Base-by-base conservation (phyloP, 2,329 filamentous ascomycete species). In the Biscogniauxia sp. region DNA sequence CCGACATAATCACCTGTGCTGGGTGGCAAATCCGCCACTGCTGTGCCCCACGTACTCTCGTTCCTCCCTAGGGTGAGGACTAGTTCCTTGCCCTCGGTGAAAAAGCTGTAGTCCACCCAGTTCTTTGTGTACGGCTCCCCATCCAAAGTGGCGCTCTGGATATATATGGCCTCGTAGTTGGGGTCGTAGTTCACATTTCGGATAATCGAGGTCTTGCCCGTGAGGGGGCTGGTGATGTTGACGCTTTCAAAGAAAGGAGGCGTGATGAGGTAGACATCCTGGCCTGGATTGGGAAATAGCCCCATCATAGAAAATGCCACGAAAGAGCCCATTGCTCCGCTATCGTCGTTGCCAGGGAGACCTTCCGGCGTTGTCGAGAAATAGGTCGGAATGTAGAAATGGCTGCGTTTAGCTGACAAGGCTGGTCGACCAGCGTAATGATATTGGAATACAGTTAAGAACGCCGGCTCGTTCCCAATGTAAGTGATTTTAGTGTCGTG, bases 321-420 rank as follows among this genome's bases (percentile, higher is more conserved):
- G 61, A 90, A 91, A 0, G 82, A 83, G 19, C 87, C 88, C 87
- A 91, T 90, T 0, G 88, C 86, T 3, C 88, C 88, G 53, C 81
- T 83, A 70, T 91, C 88, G 61, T 91, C 88, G 69, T 91, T 91
- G 0, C 88, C 89, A 0, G 88, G 87, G 7, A 91, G 82, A 0
- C 88, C 88, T 1, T 74, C 76, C 0, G 84, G 75, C 0, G 82
- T 83, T 0, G 84, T 80, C 66, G 83, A 81, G 76, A 91, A 91
- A 67, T 80, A 84, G 0, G 78, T 77, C 0, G 88, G 88, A 51
- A 91, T 89, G 68, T 90, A 90, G 66, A 78, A 83, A 67, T 90
- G 88, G 0, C 82, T 80, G 53, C 84, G 83, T 51, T 71, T 68
- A 1, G 82, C 79, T 0, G 82, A 84, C 1, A 83, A 74, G 0